Evolutionary conservation across 1,139 yeast species (phyloP).

Genomic region (Debaryomycetaceae sp.): DNA sequence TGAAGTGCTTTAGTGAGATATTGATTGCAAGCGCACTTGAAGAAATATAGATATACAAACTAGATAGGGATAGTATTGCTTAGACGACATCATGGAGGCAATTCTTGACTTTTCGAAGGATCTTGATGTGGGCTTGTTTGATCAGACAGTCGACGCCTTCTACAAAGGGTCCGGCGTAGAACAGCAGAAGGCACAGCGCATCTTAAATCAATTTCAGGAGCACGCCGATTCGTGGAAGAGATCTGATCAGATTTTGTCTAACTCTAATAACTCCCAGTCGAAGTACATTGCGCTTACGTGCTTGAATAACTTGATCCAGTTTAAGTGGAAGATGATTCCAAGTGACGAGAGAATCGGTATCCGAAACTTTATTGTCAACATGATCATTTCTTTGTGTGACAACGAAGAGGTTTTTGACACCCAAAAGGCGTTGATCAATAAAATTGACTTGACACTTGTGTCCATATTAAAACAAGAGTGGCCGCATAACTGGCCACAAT

Average conservation of each 20-base stretch:
- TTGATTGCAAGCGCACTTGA: not conserved
- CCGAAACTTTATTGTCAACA: slow-evolving; percentile 83
- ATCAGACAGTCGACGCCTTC: slow-evolving; percentile 83
- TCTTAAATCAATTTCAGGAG: slow-evolving; percentile 87
- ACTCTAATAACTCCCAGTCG: slow-evolving; percentile 75
- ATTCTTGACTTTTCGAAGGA: slow-evolving; percentile 84
- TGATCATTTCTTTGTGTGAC: slow-evolving; percentile 90
- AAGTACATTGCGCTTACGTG: slow-evolving; percentile 90
- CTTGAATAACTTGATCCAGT: slow-evolving; percentile 82
- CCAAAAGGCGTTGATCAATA: slow-evolving; percentile 83
- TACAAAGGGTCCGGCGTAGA: slow-evolving; percentile 78
- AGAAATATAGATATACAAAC: not conserved
- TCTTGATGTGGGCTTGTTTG: slow-evolving; percentile 75
- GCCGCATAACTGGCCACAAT: slow-evolving; percentile 99
- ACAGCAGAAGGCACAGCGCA: slow-evolving; percentile 78
- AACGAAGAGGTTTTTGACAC: slow-evolving; percentile 71
- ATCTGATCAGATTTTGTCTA: slow-evolving; percentile 84
- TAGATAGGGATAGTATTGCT: not conserved
- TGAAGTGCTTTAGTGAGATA: not conserved
- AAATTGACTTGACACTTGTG: slow-evolving; percentile 90
- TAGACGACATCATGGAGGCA: slow-evolving; percentile 61
- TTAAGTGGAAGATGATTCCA: slow-evolving; percentile 92
- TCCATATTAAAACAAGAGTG: slow-evolving; percentile 96
- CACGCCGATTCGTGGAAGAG: slow-evolving; percentile 95
- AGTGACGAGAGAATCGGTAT: slow-evolving; percentile 84